These are phyloP conservation scores for Ottelia alismoides DNA, from an alignment of 106 monocot species.

Conservation along the genomic window DNA sequence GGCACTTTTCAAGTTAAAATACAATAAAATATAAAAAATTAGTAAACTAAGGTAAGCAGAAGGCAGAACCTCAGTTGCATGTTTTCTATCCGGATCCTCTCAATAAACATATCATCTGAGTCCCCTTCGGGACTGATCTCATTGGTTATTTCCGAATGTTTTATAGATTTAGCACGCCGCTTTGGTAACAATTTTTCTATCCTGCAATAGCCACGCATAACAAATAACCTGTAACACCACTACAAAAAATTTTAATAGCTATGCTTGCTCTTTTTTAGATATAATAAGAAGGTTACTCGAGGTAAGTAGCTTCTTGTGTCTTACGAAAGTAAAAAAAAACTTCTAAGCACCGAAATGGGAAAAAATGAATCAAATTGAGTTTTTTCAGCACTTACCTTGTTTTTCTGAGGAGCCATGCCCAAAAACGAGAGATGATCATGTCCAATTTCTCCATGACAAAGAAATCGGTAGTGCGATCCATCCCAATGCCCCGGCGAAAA, in stretches of 20 bases:
- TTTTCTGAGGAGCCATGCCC: conserved; percentile 38
- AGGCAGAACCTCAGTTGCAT: conserved; percentile 60
- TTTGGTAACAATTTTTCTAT: conserved; percentile 33
- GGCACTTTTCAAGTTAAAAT: neutral
- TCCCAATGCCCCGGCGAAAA: conserved; percentile 72
- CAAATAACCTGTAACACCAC: no score
- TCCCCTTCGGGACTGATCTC: conserved; percentile 33
- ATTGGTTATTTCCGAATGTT: conserved; percentile 65
- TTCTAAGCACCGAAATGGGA: no score
- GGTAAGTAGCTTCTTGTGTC: no score
- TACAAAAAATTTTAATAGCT: no score
- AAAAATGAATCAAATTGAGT: no score
- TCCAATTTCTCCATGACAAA: conserved; percentile 70
- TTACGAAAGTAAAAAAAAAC: no score
- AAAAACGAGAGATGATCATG: conserved; percentile 53
- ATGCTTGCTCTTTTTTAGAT: no score
- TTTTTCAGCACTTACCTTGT: no score
- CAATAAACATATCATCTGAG: conserved; percentile 45
- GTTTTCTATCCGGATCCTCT: conserved; percentile 77
- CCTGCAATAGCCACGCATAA: no score
- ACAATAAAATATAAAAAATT: no score
- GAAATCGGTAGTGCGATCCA: conserved; percentile 52
- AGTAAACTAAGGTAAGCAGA: neutral
- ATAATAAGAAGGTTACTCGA: no score
- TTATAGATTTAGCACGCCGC: conserved; percentile 25